phyloP scores from a whole-genome alignment of 1,284 basidiomycete species.

The Leccinum fallax region DNA sequence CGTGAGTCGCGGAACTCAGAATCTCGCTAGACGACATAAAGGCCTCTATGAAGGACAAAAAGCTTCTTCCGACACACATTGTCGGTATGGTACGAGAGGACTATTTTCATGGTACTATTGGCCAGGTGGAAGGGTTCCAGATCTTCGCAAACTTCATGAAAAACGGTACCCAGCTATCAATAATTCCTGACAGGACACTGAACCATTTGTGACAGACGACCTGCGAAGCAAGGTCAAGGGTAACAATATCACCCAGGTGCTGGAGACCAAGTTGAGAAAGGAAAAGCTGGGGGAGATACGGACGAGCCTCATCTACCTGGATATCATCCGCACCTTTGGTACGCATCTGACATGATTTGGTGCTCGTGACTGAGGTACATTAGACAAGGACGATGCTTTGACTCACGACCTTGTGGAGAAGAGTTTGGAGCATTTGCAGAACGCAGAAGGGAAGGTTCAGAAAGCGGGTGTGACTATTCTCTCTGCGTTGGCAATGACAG shows the following conservation, averaged over 20 bases:
- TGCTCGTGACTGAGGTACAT: not conserved
- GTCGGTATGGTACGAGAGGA: slow-evolving; percentile 25
- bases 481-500: slow-evolving; percentile 24
- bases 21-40: slow-evolving; percentile 21
- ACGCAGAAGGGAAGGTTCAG: slow-evolving; percentile 18
- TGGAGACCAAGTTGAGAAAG: slow-evolving; percentile 19
- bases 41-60: slow-evolving; percentile 2
- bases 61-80: slow-evolving; percentile 18
- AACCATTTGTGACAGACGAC: slow-evolving; percentile 14
- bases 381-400: slow-evolving; percentile 11
- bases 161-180: slow-evolving; percentile 14
- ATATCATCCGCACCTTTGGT: slow-evolving; percentile 26
- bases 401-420: slow-evolving; percentile 11
- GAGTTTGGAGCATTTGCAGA: slow-evolving; percentile 13
- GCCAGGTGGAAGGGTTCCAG: slow-evolving; percentile 31
- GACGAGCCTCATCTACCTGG: slow-evolving; percentile 26
- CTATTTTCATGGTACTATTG: slow-evolving; percentile 17
- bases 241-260: slow-evolving; percentile 16
- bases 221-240: slow-evolving; percentile 17
- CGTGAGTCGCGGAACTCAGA: not conserved
- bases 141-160: slow-evolving; percentile 28
- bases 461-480: slow-evolving; percentile 28
- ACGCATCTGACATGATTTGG: not conserved
- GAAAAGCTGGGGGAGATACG: slow-evolving; percentile 17
- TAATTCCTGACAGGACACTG: not conserved